phyloP scores from a whole-genome alignment of 106 monocot genomes.

The Chionographis japonica region DNA sequence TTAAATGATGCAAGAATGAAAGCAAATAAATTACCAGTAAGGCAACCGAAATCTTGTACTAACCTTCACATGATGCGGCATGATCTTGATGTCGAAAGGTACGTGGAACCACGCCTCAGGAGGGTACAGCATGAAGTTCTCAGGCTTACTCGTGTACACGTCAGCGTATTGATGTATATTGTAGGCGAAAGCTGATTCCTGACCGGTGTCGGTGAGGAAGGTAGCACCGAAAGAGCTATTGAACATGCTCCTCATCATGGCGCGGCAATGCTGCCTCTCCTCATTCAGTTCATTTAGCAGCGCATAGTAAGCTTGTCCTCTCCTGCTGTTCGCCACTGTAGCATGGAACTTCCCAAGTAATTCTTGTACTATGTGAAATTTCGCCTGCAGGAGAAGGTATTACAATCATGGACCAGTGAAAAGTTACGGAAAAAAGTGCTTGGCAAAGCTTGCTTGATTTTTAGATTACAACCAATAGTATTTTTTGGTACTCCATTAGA shows the following conservation, averaged over 20 bases:
- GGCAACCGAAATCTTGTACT: background rate
- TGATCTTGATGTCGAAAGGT: slow-evolving; percentile 94
- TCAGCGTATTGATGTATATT: slow-evolving; percentile 96
- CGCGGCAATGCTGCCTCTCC: slow-evolving; percentile 48
- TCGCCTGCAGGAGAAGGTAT: slow-evolving; percentile 45
- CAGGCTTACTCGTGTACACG: slow-evolving; percentile 92
- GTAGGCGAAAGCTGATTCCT: slow-evolving; percentile 90
- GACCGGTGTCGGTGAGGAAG: slow-evolving; percentile 90
- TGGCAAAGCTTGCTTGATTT: background rate
- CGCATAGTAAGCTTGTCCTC: slow-evolving; percentile 27
- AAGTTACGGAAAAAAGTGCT: background rate
- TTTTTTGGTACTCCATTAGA: too few relatives aligned
- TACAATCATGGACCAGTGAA: background rate
- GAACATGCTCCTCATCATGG: slow-evolving; percentile 70
- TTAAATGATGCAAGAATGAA: background rate
- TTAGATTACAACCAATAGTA: too few relatives aligned
- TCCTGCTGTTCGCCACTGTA: slow-evolving; percentile 22
- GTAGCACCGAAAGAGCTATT: slow-evolving; percentile 83
- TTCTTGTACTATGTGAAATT: slow-evolving; percentile 86
- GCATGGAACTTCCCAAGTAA: slow-evolving; percentile 81
- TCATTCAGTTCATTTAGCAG: slow-evolving; percentile 66
- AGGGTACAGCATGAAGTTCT: slow-evolving; percentile 68
- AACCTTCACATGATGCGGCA: slow-evolving; percentile 99
- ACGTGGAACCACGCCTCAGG: slow-evolving; percentile 87
- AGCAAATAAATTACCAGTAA: background rate